phyloP scores from a whole-genome alignment of 164 flowering plant species.

The Hamamelis virginiana region DNA sequence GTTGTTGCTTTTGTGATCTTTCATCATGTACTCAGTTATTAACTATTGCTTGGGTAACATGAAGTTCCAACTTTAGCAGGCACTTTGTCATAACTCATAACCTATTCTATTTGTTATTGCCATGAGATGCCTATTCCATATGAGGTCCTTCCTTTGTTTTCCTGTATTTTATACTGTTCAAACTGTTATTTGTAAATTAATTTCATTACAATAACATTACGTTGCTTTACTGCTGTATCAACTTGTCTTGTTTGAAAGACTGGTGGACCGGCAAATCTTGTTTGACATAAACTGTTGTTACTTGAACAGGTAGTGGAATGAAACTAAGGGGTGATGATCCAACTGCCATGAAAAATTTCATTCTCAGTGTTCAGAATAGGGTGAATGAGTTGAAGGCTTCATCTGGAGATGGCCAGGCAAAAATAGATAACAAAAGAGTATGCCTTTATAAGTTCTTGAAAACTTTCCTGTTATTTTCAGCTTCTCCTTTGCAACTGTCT shows the following conservation, averaged over 20 bases:
- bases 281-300: conserved; percentile 6
- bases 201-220: too few species aligned
- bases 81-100: background rate
- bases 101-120: too few species aligned
- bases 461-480: background rate
- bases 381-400: conserved; percentile 67
- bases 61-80: background rate
- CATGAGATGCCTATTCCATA: too few species aligned
- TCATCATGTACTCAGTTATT: background rate
- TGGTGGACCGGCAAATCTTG: background rate
- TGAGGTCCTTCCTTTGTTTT: too few species aligned
- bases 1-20: background rate
- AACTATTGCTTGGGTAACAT: background rate
- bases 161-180: too few species aligned
- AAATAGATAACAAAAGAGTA: conserved; percentile 61
- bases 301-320: conserved; percentile 89
- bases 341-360: conserved; percentile 79
- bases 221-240: background rate
- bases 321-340: conserved; percentile 92
- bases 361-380: conserved; percentile 66
- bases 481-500: conserved; percentile 6
- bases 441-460: conserved; percentile 14
- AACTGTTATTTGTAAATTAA: too few species aligned
- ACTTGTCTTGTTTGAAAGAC: background rate
- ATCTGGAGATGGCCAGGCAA: conserved; percentile 42